Percentiles rank a stretch among this genome's conserved stretches.
These are phyloP conservation scores for Pseudopithomyces maydicus DNA, from an alignment of 2,329 filamentous ascomycete genomes.

Conservation along the genomic window DNA sequence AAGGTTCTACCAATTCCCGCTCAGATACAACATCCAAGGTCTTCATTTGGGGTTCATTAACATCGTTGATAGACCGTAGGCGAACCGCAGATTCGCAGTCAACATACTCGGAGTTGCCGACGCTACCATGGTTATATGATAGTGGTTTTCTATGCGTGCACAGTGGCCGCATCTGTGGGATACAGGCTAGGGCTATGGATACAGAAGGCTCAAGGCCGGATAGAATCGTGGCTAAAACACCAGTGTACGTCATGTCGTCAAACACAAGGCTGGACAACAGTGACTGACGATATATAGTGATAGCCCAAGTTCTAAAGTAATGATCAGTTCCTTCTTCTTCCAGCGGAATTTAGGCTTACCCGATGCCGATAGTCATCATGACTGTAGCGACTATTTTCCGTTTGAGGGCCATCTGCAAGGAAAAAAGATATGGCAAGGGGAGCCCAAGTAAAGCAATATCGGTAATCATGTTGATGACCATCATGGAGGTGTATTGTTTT, in stretches of 20 bases:
- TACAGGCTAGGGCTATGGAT: constrained; percentile 26
- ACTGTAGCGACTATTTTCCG: constrained; percentile 21
- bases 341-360: constrained; percentile 9
- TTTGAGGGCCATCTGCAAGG: constrained; percentile 12
- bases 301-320: constrained; percentile 24
- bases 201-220: constrained; percentile 26
- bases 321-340: no score
- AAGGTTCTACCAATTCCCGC: no score
- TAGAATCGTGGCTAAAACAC: constrained; percentile 24
- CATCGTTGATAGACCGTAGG: no score
- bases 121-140: background rate
- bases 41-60: no score
- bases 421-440: constrained; percentile 26
- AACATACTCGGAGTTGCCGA: no score
- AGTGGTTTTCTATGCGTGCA: background rate
- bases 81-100: no score
- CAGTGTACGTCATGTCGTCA: constrained; percentile 22
- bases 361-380: constrained; percentile 25
- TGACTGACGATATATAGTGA: constrained; percentile 28
- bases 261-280: constrained; percentile 18
- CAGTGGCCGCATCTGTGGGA: constrained; percentile 24
- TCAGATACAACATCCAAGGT: no score
- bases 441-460: constrained; percentile 21
- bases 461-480: constrained; percentile 24
- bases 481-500: constrained; percentile 20